Evolutionary conservation across 2,329 filamentous ascomycete species (phyloP).

Genomic region (Lithohypha guttulata): DNA sequence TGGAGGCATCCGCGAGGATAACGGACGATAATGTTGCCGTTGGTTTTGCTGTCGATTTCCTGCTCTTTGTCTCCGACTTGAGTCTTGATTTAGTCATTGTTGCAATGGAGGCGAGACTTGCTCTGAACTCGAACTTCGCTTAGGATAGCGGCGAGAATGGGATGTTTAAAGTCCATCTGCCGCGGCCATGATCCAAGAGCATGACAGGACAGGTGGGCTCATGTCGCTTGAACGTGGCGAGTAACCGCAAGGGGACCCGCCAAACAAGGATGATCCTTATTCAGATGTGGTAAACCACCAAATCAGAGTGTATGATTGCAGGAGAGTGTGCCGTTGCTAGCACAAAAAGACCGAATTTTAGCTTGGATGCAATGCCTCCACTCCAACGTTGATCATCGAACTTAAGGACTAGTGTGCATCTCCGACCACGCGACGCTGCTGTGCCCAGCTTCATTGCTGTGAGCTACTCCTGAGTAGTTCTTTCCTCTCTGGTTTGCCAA

Average conservation of each 20-base stretch:
- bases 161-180: background rate
- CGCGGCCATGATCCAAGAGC: background rate
- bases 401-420: too few relatives aligned
- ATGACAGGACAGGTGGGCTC: background rate
- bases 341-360: too few relatives aligned
- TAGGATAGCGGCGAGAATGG: background rate
- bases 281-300: too few relatives aligned
- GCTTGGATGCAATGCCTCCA: too few relatives aligned
- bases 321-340: background rate
- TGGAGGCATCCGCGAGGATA: background rate
- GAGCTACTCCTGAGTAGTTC: too few relatives aligned
- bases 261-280: too few relatives aligned
- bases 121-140: background rate
- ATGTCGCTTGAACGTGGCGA: background rate
- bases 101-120: background rate
- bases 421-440: too few relatives aligned
- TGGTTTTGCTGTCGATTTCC: conserved; percentile 1
- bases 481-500: too few relatives aligned
- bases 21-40: background rate
- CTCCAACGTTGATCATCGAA: too few relatives aligned
- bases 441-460: too few relatives aligned
- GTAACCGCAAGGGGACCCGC: background rate
- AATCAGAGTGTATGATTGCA: too few relatives aligned
- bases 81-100: conserved; percentile 1
- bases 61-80: background rate